Percentiles rank a stretch among this genome's conserved stretches.
These are phyloP conservation scores for Eutypella sp. DNA, from an alignment of 2,329 filamentous ascomycete genomes.

Conservation along the genomic window DNA sequence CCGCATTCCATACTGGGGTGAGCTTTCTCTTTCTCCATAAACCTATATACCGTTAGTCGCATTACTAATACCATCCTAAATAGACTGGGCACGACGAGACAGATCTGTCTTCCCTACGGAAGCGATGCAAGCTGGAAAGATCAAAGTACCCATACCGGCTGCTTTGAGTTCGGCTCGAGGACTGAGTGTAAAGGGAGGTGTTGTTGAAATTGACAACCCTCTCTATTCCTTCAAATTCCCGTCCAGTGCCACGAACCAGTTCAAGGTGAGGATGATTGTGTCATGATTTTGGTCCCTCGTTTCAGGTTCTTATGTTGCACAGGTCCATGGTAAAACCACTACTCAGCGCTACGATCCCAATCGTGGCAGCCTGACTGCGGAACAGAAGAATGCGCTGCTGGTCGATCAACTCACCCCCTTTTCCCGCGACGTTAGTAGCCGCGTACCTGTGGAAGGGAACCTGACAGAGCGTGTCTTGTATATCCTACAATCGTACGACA, in stretches of 20 bases:
- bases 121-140: neutral
- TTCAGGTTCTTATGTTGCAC: neutral
- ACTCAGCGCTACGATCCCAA: neutral
- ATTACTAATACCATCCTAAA: neutral
- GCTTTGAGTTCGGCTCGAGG: neutral
- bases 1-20: neutral
- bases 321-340: neutral
- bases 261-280: neutral
- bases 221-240: neutral
- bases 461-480: slow-evolving; percentile 1
- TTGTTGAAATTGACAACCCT: neutral
- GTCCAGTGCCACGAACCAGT: neutral
- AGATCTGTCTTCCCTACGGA: neutral
- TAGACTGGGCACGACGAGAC: neutral
- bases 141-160: neutral
- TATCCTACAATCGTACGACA: slow-evolving; percentile 1
- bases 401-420: neutral
- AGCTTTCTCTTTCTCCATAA: neutral
- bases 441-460: neutral
- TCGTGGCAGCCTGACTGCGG: neutral
- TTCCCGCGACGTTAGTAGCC: neutral
- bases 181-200: neutral
- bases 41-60: neutral
- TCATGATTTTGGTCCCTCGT: neutral
- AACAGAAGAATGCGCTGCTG: neutral